A percentile compares a stretch with the other conserved stretches of the same genome.
phyloP scores from a whole-genome alignment of 2,329 filamentous ascomycete genomes.

The Colletotrichum sp. region DNA sequence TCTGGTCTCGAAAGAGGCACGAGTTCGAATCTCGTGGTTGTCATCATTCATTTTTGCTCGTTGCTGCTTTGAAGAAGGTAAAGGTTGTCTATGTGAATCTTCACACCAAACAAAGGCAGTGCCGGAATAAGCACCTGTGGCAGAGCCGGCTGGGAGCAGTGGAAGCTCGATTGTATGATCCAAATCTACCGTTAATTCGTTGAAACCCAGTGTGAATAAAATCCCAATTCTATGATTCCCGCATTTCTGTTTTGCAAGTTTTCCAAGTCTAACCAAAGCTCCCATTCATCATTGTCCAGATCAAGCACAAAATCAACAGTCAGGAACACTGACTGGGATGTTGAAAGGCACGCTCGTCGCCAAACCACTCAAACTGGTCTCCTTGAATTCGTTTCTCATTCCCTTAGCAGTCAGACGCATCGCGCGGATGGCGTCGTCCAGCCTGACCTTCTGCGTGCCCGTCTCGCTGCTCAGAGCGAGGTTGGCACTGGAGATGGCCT shows the following conservation, averaged over 20 bases:
- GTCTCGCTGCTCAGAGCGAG: constrained; percentile 48
- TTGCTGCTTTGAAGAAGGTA: not conserved
- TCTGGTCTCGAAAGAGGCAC: constrained; percentile 8
- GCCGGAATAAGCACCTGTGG: not conserved
- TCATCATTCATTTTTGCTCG: not conserved
- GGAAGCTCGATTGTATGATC: not conserved
- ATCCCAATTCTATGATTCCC: not conserved
- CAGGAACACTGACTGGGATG: constrained; percentile 57
- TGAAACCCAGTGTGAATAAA: not conserved
- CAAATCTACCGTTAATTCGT: not conserved
- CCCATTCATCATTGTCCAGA: not conserved
- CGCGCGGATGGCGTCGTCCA: constrained; percentile 55
- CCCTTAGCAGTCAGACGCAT: constrained; percentile 56
- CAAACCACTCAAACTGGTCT: constrained; percentile 54
- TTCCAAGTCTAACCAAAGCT: not conserved
- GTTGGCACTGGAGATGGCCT: constrained; percentile 56
- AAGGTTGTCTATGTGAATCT: not conserved
- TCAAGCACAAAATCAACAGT: constrained; percentile 38
- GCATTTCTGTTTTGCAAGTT: not conserved
- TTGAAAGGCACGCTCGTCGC: constrained; percentile 55
- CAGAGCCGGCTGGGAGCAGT: not conserved
- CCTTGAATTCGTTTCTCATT: constrained; percentile 59
- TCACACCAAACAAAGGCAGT: not conserved
- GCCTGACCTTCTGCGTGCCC: constrained; percentile 51
- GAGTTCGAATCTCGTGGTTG: constrained; percentile 11